A percentile compares a stretch with the other conserved stretches of the same genome.
Evolutionary conservation across 2,329 filamentous ascomycete genomes (phyloP).

Genomic region (Apiospora malaysiana): DNA sequence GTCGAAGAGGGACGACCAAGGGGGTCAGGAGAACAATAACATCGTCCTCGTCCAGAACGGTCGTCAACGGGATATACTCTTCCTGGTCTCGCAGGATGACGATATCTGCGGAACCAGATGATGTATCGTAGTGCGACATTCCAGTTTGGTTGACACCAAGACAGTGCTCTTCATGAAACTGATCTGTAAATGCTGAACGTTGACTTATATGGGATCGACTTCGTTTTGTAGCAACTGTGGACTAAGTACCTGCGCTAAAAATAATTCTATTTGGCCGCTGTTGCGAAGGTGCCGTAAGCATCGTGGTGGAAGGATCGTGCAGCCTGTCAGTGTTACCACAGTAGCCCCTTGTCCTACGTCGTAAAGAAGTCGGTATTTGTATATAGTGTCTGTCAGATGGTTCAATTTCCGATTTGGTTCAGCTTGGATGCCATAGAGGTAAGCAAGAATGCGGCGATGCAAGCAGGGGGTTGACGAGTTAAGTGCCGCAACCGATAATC

Average conservation of each 20-base stretch:
- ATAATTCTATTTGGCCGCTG: background rate
- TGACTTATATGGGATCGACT: slow-evolving; percentile 6
- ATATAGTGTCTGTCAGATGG: background rate
- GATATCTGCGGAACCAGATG: slow-evolving; percentile 7
- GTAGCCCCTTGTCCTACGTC: slow-evolving; percentile 1
- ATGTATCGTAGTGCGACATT: slow-evolving; percentile 13
- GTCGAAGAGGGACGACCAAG: slow-evolving; percentile 53
- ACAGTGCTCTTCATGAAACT: background rate
- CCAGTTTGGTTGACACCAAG: slow-evolving; percentile 13
- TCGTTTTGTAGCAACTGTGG: slow-evolving; percentile 5
- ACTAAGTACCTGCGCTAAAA: slow-evolving; percentile 9
- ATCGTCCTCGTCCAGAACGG: slow-evolving; percentile 53
- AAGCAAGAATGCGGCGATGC: slow-evolving; percentile 6
- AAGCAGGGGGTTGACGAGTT: background rate
- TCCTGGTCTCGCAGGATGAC: slow-evolving; percentile 16
- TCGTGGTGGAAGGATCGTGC: background rate
- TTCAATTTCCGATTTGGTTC: background rate
- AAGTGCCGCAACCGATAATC: slow-evolving; percentile 7
- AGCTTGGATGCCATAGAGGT: slow-evolving; percentile 10
- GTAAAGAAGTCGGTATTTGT: slow-evolving; percentile 2
- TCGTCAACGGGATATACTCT: slow-evolving; percentile 52
- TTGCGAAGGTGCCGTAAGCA: background rate
- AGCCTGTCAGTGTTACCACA: background rate
- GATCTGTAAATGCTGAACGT: background rate
- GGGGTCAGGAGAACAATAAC: slow-evolving; percentile 68